phyloP scores from a whole-genome alignment of 768 basidiomycete species.

The Steccherinum ochraceum region DNA sequence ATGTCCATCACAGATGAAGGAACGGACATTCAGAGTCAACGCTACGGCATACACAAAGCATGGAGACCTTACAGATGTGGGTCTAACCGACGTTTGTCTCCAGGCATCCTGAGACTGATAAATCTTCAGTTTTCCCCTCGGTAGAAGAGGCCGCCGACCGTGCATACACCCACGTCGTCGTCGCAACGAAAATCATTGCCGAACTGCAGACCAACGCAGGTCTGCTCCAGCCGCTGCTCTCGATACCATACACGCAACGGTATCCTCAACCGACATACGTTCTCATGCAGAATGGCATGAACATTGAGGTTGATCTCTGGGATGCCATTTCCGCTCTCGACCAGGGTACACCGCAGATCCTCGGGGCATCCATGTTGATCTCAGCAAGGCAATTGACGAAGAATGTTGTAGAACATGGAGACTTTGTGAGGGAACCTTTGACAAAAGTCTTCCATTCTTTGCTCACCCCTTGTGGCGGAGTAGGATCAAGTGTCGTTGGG shows the following conservation, averaged over 20 bases:
- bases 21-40: slow-evolving; percentile 47
- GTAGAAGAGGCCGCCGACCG: slow-evolving; percentile 55
- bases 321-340: slow-evolving; percentile 36
- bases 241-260: slow-evolving; percentile 36
- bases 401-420: slow-evolving; percentile 44
- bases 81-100: slow-evolving; percentile 12
- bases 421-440: slow-evolving; percentile 50
- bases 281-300: slow-evolving; percentile 66
- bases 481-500: slow-evolving; percentile 50
- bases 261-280: slow-evolving; percentile 53
- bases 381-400: slow-evolving; percentile 40
- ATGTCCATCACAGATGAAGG: slow-evolving; percentile 36
- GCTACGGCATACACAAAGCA: slow-evolving; percentile 49
- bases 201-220: slow-evolving; percentile 52
- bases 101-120: no score
- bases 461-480: neutral
- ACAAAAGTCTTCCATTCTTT: neutral
- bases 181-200: slow-evolving; percentile 68
- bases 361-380: slow-evolving; percentile 52
- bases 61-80: slow-evolving; percentile 64
- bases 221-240: slow-evolving; percentile 51
- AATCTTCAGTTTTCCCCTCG: slow-evolving; percentile 44
- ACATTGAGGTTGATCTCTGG: slow-evolving; percentile 63
- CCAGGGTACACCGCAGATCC: slow-evolving; percentile 36
- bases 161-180: slow-evolving; percentile 57